Base-by-base conservation (phyloP, 2,329 filamentous ascomycete species). In the Cercospora nicotianae region DNA sequence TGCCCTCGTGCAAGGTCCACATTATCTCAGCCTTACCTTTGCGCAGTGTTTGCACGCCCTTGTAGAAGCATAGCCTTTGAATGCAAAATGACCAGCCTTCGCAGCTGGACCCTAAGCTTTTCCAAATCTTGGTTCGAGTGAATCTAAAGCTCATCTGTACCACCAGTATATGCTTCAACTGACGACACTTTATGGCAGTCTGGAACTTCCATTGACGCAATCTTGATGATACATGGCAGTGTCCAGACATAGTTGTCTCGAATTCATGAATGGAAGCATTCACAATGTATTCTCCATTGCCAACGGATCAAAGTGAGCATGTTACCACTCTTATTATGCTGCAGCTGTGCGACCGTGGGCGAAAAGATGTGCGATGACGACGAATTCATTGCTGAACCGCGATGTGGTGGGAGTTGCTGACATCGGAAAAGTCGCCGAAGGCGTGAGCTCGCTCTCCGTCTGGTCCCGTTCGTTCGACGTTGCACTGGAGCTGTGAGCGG, bases 121-220 rank as follows among this genome's bases (percentile, higher is more conserved):
- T 20, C 13, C 28, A 28, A 48, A 62, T 51, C 60, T 62, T 62
- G 60, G 60, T 51, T 48, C 36, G 42, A 45, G 60, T 62, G 60
- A 51, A 23, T 62, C 39, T 51, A 51, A 8, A 31, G 39, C 39
- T 48, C 42, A 39, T 48, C 36, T 48, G 42, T 48, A 42, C 60
- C 39, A 48, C 12, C 26, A 20, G 4, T 33, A 39, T 23, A 26
- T 16, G 20, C n/a, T 51, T 18, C 7, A 16, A 31, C 10, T 45
- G 39, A 62, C 60, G 18, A n/a, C 60, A 62, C 20, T 31, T 48
- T 23, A 30, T 62, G 7, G 42, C 13, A 33, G n/a, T 31, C 55
- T 59, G 28, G 55, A 36, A 31, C 31, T 36, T 59, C 28, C 30
- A 20, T 23, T 36, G 55, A 59, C 31, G 55, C 31, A 59, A 59